Base-by-base conservation (phyloP, 129 eudicot species). In the Deinandra increscens region DNA sequence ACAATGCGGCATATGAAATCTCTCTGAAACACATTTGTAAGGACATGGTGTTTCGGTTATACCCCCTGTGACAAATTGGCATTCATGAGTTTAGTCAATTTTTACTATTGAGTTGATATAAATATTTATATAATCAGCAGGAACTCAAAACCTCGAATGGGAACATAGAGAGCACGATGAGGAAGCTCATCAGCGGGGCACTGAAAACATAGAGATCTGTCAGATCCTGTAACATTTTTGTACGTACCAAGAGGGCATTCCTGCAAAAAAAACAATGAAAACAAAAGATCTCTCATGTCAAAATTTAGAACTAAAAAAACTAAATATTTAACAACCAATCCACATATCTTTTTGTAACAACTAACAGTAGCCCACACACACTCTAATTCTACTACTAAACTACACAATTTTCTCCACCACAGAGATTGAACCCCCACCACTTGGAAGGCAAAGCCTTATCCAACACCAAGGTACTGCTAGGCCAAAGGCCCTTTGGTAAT, bases 181-280 rank as follows among this genome's bases (percentile, higher is more conserved):
- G 98, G 98, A 84, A 92, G 96, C 76, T 88, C 96, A 72, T 84
- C 42, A 26, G 81, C 61, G 56, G 98, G 98, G 72, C 98, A 92
- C 62, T 74, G 48, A 14, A 71, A 76, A 56, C 98, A 92, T 67
- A 91, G 91, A 44, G 87, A 71, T 49, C 50, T 78, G 81, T 86
- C 96, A 38, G 98, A 92, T 62, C 98, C 98, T 8, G 91, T 84
- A 45, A 81, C 89, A 71, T 92, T 86, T 74, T 92, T 92, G 72
- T 84, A 92, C 71, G 98, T 92, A 38, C 98, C 98, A 75, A 79
- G 66, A 39, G 98, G 98, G 70, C 98, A 91, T 76, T 91, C 98
- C 98, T 91, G 88, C 62, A 67, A 19, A 66, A 17, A 60, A 59
- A 12, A 39, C n/a, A n/a, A 54, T 17, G n/a, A 48, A 22, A 38